Base-by-base conservation (phyloP, 2,329 filamentous ascomycete genomes). In the Furcasterigmium sp. region DNA sequence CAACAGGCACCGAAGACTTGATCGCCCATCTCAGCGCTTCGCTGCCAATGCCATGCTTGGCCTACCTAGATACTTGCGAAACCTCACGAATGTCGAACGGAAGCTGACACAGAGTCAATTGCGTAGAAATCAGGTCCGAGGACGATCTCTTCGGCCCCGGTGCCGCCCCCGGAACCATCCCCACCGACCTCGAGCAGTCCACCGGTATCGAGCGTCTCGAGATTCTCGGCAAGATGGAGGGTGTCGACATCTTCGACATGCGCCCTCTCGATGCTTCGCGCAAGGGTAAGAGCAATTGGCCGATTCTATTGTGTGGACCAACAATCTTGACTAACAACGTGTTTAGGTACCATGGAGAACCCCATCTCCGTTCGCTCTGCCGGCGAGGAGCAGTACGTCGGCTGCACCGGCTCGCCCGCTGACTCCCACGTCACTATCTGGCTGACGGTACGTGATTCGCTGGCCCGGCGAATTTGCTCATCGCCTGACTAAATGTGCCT, bases 211-310 rank as follows among this genome's bases (percentile, higher is more conserved):
- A 98, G 78, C 91, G 93, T 81, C 81, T 98, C 57, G 93, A 98
- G 73, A 93, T 98, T 62, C 78, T 98, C 66, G 93, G 93, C 72
- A 98, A 98, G 83, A 95, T 97, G 86, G 89, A 97, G 78, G 91
- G 93, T 55, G 76, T 96, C 59, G 93, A 98, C 65, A 77, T 97
- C 65, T 98, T 98, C 75, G 91, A 98, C 74, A 95, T 97, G 93
- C 85, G 82, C 70, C 93, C 93, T 51, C 81, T 98, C 58, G 93
- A 97, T 67, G 78, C 91, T 52, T 93, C 86, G 67, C 84, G 93
- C 63, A 80, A 80, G 69, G 91, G 91, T 87, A 76, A 38, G 51
- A 36, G 15, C 15, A 17, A 25, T 4, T 17, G 19, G 30, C 23
- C 13, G 25, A 26, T 15, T 18, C 29, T 21, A 28, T 19, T 15